Evolutionary conservation across 208 protist species (phyloP), one percentile per base, ranked within the genome.

Genomic region (Strigomonas oncopelti): DNA sequence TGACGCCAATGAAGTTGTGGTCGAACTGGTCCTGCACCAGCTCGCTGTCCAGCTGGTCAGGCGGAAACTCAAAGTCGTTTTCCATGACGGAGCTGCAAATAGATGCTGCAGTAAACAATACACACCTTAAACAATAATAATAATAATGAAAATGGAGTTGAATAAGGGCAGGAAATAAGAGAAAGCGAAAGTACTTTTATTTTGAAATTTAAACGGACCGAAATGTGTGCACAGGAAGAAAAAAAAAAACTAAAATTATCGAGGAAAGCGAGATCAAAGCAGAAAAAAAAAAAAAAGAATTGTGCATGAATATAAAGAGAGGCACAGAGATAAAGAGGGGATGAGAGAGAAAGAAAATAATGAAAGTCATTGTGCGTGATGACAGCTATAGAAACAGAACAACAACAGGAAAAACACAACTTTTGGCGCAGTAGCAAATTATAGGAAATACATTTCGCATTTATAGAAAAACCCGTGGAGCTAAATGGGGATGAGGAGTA

Each of bases 1-100:
- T 42, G 34, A 42, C 34, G 11, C 34, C 34, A 4, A 42, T 4
- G 34, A 42, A 42, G 11, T 42, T 42, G 11, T 11, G 4, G 34
- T 42, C 34, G 34, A 42, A 42, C 34, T 42, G 34, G 27, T 20
- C 5, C 28, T 62, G 27, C 34, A 20, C 9, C 34, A 61, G 54
- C 59, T 25, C 29, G 29, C 82, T 80, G 54, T 72, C 74, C 5
- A 80, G 59, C 16, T 75, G 81, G 61, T 90, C 84, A 11, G 86
- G 81, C 24, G 85, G 84, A 60, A 95, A 95, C 18, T 95, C 86
- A 72, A 95, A 95, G 58, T 95, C 89, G 32, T 66, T 75, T 20
- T 88, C 81, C 81, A 87, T 85, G 34, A 14, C 7, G 7, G 34
- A 42, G 11, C n/a, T n/a, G n/a, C n/a, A n/a, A n/a, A n/a, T n/a